A percentile compares a stretch with the other conserved stretches of the same genome.
Evolutionary conservation across 176 grass and related monocot species (phyloP).

Genomic region (Musa troglodytarum): DNA sequence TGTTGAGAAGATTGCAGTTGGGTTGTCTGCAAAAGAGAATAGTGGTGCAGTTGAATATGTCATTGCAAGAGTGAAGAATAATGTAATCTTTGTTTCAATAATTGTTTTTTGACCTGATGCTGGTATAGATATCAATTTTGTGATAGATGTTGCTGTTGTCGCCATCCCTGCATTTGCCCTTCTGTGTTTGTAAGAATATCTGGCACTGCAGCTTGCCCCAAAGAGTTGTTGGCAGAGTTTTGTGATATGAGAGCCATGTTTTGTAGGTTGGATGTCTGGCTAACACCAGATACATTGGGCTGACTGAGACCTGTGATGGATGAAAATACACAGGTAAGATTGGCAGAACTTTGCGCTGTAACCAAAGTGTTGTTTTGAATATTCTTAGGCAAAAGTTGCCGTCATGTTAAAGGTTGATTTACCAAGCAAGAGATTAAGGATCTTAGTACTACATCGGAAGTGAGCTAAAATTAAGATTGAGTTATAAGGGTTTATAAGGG

Average conservation of each 20-base stretch:
- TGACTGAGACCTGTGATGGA: conserved; percentile 35
- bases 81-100: conserved; percentile 51
- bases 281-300: conserved; percentile 26
- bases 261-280: conserved; percentile 50
- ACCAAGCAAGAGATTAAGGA: conserved; percentile 45
- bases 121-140: conserved; percentile 64
- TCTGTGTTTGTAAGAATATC: conserved; percentile 63
- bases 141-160: conserved; percentile 43
- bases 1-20: conserved; percentile 65
- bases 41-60: conserved; percentile 57
- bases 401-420: conserved; percentile 52
- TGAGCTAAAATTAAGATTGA: too few relatives aligned
- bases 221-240: conserved; percentile 40
- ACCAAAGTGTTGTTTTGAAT: conserved; percentile 33
- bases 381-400: conserved; percentile 28
- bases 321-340: background rate
- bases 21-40: conserved; percentile 55
- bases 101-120: conserved; percentile 44
- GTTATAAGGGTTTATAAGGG: too few relatives aligned
- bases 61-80: conserved; percentile 43
- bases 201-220: conserved; percentile 34
- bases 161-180: conserved; percentile 61
- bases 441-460: background rate
- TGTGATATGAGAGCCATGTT: conserved; percentile 41
- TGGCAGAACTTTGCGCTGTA: conserved; percentile 40